Percentiles rank a stretch among this genome's conserved stretches.
Conservation (phyloP, 164 flowering plant genomes). For the Annona cherimola region DNA sequence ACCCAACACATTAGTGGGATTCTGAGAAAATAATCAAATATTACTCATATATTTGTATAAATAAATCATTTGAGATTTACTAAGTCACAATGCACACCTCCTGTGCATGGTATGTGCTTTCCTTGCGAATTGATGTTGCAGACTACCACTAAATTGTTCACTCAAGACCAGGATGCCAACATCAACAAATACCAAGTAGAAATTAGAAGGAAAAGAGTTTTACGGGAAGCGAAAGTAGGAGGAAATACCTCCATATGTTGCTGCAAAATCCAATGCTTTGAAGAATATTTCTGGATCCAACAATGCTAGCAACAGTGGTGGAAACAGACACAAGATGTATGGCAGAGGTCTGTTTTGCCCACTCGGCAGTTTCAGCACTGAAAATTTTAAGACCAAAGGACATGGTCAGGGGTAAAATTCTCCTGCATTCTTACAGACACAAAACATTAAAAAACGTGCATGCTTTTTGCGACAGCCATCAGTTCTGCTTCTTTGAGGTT, state of each 20-base stretch:
- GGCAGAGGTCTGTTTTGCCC: constrained; percentile 70
- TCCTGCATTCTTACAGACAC: not conserved
- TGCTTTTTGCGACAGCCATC: not conserved
- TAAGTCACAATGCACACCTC: no score
- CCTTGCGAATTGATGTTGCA: not conserved
- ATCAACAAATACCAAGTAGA: not conserved
- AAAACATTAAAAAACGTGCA: not conserved
- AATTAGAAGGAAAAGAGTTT: not conserved
- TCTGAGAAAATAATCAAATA: no score
- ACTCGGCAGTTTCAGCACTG: constrained; percentile 82
- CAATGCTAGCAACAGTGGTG: constrained; percentile 68
- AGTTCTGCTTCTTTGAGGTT: not conserved
- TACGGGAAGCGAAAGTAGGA: not conserved
- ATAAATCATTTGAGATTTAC: no score
- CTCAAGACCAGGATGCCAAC: not conserved
- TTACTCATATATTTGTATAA: no score
- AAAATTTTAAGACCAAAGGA: constrained; percentile 9
- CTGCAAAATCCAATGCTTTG: constrained; percentile 98
- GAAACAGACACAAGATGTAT: constrained; percentile 63
- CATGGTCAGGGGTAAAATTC: constrained; percentile 1
- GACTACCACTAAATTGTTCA: not conserved
- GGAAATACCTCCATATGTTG: constrained; percentile 87
- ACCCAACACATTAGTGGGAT: no score
- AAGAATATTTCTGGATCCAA: constrained; percentile 94
- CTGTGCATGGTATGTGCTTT: no score